Evolutionary conservation across 129 eudicot genomes (phyloP), one percentile per base, ranked within the genome.

Genomic region (Artemisia annua): DNA sequence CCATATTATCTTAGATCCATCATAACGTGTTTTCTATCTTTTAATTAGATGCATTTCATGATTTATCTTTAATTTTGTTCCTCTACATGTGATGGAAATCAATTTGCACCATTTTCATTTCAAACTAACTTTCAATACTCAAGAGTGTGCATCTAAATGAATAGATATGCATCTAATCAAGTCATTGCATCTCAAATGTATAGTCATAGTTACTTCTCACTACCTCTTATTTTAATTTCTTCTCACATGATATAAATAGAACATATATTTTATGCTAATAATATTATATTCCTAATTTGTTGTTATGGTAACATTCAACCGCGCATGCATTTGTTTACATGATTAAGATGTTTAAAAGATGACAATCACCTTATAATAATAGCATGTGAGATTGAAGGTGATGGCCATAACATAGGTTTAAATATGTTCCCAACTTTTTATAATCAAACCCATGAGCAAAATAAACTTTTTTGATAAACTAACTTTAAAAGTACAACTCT

Each of bases 261-360:
- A 15, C 52, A 3, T 57, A 39, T 39, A 39, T 19, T 57, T 2
- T 26, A 57, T 7, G 22, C 43, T 60, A 76, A 1, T 46, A 51
- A 48, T 35, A 75, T 15, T 63, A 56, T 35, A 75, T 15, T 63
- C 14, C 19, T n/a, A 13, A 20, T 51, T 48, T 18, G 58, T 70
- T 16, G 71, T 78, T 61, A 64, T 63, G 60, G 67, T 53, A 71
- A 48, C 54, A 67, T 76, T 67, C 80, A 51, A 13, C 72, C 72
- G 82, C 82, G 82, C 82, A 54, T 78, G 82, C 82, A 65, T 78
- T 78, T 63, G 4, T 78, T 78, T 72, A 78, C 67, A 71, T 71
- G 73, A 78, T 78, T 71, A 78, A 11, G 78, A 63, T 78, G 78
- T 48, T 71, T 7, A 55, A 78, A 78, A 64, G 82, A 63, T 56